Evolutionary conservation across 495 filamentous ascomycete species (phyloP).

Genomic region (Penicillium cosmopolitanum): DNA sequence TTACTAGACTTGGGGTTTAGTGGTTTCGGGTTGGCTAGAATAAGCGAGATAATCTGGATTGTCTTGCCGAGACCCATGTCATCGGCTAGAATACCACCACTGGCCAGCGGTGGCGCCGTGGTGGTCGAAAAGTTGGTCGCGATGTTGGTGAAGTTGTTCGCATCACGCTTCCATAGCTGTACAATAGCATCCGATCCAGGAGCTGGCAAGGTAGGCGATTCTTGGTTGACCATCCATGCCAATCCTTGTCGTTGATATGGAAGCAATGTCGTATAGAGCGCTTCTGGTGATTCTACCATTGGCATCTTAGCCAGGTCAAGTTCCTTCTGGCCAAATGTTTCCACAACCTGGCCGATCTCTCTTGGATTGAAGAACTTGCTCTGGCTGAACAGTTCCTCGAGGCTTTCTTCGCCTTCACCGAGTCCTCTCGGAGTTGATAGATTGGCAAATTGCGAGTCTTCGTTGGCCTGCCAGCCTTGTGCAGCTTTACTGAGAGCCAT

Average conservation of each 20-base stretch:
- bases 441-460: conserved; percentile 36
- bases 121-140: conserved; percentile 72
- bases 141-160: conserved; percentile 67
- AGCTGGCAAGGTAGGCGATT: conserved; percentile 68
- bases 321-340: conserved; percentile 70
- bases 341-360: conserved; percentile 66
- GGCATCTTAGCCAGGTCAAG: conserved; percentile 73
- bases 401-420: conserved; percentile 34
- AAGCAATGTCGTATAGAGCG: conserved; percentile 67
- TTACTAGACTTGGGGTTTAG: conserved; percentile 44
- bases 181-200: conserved; percentile 66
- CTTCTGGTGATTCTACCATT: conserved; percentile 66
- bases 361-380: conserved; percentile 74
- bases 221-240: conserved; percentile 79
- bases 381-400: conserved; percentile 66
- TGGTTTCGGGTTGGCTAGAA: conserved; percentile 62
- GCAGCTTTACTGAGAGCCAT: conserved; percentile 43
- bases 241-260: conserved; percentile 86
- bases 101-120: conserved; percentile 62
- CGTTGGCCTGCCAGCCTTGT: conserved; percentile 34
- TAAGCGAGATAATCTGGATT: conserved; percentile 81
- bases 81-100: conserved; percentile 86
- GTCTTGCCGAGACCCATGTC: conserved; percentile 98
- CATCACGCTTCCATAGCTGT: conserved; percentile 75
- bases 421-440: conserved; percentile 31